These are phyloP conservation scores for Mrakia frigida DNA, from an alignment of 768 basidiomycete genomes.

Conservation along the genomic window DNA sequence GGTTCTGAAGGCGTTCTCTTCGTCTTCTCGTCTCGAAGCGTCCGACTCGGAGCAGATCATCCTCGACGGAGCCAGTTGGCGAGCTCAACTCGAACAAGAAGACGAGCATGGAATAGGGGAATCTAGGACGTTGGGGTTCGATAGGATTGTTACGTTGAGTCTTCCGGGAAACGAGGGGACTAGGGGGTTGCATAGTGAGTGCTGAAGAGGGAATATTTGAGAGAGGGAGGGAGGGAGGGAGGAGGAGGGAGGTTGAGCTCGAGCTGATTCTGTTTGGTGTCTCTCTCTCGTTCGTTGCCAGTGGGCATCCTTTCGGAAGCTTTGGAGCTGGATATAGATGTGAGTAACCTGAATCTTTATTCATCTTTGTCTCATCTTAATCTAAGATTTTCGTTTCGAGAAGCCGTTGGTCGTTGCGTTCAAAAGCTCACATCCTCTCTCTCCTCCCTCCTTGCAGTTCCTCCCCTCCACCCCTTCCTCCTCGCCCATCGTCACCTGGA, in stretches of 20 bases:
- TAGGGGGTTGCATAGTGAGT: constrained; percentile 4
- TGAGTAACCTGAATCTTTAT: background rate
- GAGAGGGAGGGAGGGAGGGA: background rate
- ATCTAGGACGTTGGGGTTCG: background rate
- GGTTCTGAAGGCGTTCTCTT: background rate
- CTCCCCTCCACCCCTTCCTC: background rate
- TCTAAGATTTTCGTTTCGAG: too few species aligned
- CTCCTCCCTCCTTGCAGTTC: background rate
- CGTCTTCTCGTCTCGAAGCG: background rate
- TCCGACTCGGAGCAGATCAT: background rate
- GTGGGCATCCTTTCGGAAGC: background rate
- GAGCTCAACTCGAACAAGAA: background rate
- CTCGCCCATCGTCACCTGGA: constrained; percentile 7
- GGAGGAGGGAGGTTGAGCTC: background rate
- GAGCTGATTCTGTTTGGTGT: background rate
- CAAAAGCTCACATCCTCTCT: too few species aligned
- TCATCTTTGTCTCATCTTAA: too few species aligned
- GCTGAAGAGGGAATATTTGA: background rate
- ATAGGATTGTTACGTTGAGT: background rate
- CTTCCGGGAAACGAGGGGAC: background rate
- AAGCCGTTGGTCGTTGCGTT: too few species aligned
- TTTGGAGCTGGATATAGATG: background rate
- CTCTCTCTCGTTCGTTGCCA: background rate
- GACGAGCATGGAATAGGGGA: background rate
- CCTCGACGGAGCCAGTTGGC: background rate